Evolutionary conservation across 306 rosid genomes (phyloP).

Genomic region (Casuarina equisetifolia): DNA sequence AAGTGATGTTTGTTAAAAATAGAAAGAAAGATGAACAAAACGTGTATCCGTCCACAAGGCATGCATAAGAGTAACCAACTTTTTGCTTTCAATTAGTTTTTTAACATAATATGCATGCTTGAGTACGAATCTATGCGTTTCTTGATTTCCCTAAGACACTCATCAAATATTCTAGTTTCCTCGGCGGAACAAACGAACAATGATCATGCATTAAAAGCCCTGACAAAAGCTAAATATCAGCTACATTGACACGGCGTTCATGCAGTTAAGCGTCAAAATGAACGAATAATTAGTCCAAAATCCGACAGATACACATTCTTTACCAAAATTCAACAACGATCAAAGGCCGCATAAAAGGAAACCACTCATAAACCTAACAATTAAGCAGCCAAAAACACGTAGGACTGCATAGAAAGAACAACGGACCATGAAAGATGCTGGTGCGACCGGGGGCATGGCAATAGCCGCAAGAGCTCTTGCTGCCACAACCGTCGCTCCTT

Average conservation of each 20-base stretch:
- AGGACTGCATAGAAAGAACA: background rate
- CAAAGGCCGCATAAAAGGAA: background rate
- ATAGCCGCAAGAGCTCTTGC: slow-evolving; percentile 76
- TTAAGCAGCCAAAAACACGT: background rate
- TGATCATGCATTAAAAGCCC: background rate
- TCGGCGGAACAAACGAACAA: background rate
- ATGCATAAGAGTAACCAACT: too few relatives aligned
- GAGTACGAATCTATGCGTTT: too few relatives aligned
- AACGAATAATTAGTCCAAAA: background rate
- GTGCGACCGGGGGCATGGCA: slow-evolving; percentile 62
- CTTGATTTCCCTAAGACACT: background rate
- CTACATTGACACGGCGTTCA: background rate
- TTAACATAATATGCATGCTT: too few relatives aligned
- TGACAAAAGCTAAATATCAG: background rate
- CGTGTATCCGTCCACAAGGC: background rate
- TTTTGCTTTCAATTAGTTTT: too few relatives aligned
- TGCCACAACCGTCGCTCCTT: slow-evolving; percentile 68
- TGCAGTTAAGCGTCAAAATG: background rate
- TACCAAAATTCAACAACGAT: background rate
- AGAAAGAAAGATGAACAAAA: background rate
- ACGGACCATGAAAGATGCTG: slow-evolving; percentile 78
- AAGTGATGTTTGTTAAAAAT: background rate
- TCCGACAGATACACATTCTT: background rate
- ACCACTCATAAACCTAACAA: background rate
- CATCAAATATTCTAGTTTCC: too few relatives aligned